phyloP scores from a whole-genome alignment of 2,329 filamentous ascomycete genomes.

The Talaromyces verruculosus region DNA sequence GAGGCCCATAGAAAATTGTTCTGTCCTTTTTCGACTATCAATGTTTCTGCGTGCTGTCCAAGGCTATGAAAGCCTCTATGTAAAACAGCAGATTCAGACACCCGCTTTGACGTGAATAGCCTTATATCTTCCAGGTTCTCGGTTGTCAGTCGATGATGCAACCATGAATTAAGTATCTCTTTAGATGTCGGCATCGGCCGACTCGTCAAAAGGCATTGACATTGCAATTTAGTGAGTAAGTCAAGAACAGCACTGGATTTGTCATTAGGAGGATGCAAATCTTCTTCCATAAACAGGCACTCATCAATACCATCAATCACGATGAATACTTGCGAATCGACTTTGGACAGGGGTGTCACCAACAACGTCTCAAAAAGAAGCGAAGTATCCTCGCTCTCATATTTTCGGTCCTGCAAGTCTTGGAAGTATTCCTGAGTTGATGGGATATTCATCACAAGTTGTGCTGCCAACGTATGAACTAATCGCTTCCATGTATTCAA shows the following conservation, averaged over 20 bases:
- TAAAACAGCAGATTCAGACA: not conserved
- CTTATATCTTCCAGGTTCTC: conserved; percentile 2
- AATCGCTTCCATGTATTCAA: not conserved
- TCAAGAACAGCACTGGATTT: not conserved
- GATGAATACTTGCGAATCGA: not conserved
- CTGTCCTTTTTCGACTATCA: conserved; percentile 1
- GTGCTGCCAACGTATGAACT: not conserved
- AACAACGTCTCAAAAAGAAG: not conserved
- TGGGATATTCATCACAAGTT: not conserved
- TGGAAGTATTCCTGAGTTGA: not conserved
- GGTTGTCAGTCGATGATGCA: conserved; percentile 6
- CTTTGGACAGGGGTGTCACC: not conserved
- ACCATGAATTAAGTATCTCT: not conserved
- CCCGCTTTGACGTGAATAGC: not conserved
- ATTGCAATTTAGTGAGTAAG: not conserved
- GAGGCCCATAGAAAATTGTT: not conserved
- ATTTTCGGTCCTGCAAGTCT: not conserved
- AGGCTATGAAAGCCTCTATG: not conserved
- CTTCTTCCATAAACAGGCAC: not conserved
- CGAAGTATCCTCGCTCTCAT: not conserved
- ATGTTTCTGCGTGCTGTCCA: not conserved
- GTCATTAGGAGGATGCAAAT: not conserved
- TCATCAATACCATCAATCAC: not conserved
- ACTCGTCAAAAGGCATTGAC: not conserved
- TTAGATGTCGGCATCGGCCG: not conserved